Percentiles rank a stretch among this genome's conserved stretches.
Conservation (phyloP, 1,284 basidiomycete genomes). For the Sphaerobolus stellatus region DNA sequence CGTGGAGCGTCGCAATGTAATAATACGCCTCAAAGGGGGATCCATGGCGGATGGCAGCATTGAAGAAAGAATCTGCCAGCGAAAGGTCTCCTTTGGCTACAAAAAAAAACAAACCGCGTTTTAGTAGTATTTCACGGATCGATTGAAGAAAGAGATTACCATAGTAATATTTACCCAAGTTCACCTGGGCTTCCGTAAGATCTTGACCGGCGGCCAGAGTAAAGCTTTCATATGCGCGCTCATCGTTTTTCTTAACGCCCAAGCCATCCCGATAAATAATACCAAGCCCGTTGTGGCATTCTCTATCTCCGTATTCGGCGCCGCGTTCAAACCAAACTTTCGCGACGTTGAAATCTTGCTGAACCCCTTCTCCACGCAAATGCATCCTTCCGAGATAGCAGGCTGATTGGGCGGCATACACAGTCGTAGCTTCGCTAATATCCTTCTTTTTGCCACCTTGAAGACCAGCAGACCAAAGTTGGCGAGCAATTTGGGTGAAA, state of each 20-base stretch:
- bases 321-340: constrained; percentile 95
- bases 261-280: constrained; percentile 92
- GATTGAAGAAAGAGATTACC: too few species aligned
- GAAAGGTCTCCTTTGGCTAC: constrained; percentile 51
- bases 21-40: constrained; percentile 93
- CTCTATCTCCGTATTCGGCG: constrained; percentile 76
- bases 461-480: constrained; percentile 80
- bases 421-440: constrained; percentile 56
- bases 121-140: too few species aligned
- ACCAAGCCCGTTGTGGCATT: constrained; percentile 87
- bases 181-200: constrained; percentile 87
- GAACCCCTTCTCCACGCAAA: constrained; percentile 89
- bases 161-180: constrained; percentile 83
- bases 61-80: constrained; percentile 71
- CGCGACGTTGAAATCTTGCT: constrained; percentile 72
- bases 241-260: constrained; percentile 59
- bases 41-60: constrained; percentile 79
- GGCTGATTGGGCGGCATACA: constrained; percentile 76
- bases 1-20: constrained; percentile 81
- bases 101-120: too few species aligned
- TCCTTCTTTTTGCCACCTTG: constrained; percentile 38
- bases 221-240: constrained; percentile 71
- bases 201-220: constrained; percentile 80
- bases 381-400: constrained; percentile 92
- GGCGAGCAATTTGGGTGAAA: constrained; percentile 77